These are phyloP conservation scores for Sphenostylis stenocarpa DNA, from an alignment of 306 rosid genomes.

Conservation along the genomic window DNA sequence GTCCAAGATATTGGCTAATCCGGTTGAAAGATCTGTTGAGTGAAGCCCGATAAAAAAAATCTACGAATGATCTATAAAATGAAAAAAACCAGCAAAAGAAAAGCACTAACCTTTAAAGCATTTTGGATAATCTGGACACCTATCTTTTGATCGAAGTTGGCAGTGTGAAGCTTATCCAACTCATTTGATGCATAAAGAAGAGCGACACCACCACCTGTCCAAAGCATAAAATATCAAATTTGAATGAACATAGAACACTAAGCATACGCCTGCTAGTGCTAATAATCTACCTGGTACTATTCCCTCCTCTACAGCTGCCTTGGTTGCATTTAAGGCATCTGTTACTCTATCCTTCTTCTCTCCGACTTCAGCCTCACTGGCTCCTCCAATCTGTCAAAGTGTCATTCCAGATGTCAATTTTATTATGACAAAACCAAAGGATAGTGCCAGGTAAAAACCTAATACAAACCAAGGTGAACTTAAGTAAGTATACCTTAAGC, in stretches of 20 bases:
- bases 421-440: background rate
- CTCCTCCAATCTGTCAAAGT: slow-evolving; percentile 84
- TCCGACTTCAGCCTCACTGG: slow-evolving; percentile 92
- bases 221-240: background rate
- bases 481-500: slow-evolving; percentile 62
- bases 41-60: background rate
- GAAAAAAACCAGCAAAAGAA: background rate
- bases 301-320: slow-evolving; percentile 98
- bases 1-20: background rate
- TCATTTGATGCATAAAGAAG: slow-evolving; percentile 93
- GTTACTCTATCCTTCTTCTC: slow-evolving; percentile 98
- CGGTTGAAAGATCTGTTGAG: background rate
- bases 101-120: slow-evolving; percentile 67
- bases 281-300: slow-evolving; percentile 69
- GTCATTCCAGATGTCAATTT: background rate
- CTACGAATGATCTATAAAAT: background rate
- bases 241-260: background rate
- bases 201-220: slow-evolving; percentile 87
- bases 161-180: slow-evolving; percentile 73
- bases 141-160: slow-evolving; percentile 92
- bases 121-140: slow-evolving; percentile 98
- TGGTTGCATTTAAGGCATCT: slow-evolving; percentile 94
- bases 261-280: background rate
- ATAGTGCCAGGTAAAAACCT: background rate
- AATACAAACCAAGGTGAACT: background rate